Base-by-base conservation (phyloP, 108 stramenopile species). In the Aurantiochytrium sp. region DNA sequence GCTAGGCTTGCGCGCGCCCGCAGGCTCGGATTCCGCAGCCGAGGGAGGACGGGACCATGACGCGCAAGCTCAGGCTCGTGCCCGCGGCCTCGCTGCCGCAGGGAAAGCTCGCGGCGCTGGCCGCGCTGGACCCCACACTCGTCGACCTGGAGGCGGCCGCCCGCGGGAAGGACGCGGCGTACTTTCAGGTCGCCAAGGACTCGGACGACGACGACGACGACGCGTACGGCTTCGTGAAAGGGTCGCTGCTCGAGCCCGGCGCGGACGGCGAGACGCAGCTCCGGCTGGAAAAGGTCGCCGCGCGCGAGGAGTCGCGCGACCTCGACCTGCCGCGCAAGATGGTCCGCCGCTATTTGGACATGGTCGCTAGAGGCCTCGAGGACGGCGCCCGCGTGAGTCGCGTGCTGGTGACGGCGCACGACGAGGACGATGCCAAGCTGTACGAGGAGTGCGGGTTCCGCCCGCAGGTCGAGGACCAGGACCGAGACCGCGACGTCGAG, bases 371-470 rank as follows among this genome's bases (percentile, higher is more conserved):
- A n/a, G n/a, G n/a, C 34, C 8, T 10, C 59, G 32, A 30, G 10
- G 59, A 65, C 15, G 8, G 32, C 12, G 59, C 73, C 6, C 55
- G 45, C 22, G 17, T 87, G n/a, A 5, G 17, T 3, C 55, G 42
- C 39, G 32, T 50, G 8, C 1, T 37, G 48, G 8, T 65, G n/a
- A 4, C 36, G 1, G 1, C 55, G 8, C 36, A 65, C 21, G 37
- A 65, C n/a, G 19, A 21, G 4, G 45, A 19, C 17, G 41, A 4
- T n/a, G n/a, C n/a, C n/a, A n/a, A n/a, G 17, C 55, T 87, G 0
- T 87, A 65, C 55, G 55, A 59, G 30, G 4, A 19, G 15, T 87
- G 87, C 31, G 87, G 87, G n/a, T 87, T 87, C n/a, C 48, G 87
- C 0, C 4, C 55, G 12, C 39, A 32, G 6, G 17, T 10, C 4